Conservation (phyloP, 139 green algal species). For the Astrephomene gubernaculifera region DNA sequence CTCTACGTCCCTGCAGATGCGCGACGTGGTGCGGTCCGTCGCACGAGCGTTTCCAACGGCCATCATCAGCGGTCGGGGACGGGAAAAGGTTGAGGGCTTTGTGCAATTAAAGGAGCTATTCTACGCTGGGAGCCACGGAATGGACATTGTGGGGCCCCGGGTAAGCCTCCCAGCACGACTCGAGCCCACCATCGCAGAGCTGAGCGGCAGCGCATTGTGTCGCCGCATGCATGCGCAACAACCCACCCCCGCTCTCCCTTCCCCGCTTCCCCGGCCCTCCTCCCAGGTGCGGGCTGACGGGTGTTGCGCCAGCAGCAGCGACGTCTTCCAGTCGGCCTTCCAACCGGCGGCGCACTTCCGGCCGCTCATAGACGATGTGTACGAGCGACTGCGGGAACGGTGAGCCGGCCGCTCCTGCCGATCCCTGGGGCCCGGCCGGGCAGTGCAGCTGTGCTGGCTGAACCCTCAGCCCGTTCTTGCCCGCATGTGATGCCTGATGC, state of each 20-base stretch:
- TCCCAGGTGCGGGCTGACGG: not conserved
- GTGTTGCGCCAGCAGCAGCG: not conserved
- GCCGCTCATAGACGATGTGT: constrained; percentile 87
- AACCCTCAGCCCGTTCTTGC: no score
- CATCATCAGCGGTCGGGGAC: constrained; percentile 93
- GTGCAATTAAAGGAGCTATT: constrained; percentile 94
- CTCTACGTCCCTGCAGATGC: constrained; percentile 68
- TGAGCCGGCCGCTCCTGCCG: constrained; percentile 34
- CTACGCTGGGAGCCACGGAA: constrained; percentile 97
- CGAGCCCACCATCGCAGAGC: no score
- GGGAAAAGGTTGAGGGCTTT: constrained; percentile 95
- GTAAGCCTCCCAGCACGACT: constrained; percentile 30
- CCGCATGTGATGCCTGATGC: no score
- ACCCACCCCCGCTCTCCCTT: not conserved
- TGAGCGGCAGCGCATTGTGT: no score
- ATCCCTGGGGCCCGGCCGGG: no score
- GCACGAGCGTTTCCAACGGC: constrained; percentile 91
- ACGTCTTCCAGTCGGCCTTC: constrained; percentile 53
- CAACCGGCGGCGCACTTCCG: constrained; percentile 88
- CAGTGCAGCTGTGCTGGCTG: no score
- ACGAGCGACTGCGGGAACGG: constrained; percentile 62
- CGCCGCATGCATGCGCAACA: not conserved
- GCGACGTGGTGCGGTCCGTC: constrained; percentile 79
- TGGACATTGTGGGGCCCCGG: constrained; percentile 94
- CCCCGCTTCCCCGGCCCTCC: not conserved